phyloP scores from a whole-genome alignment of 2,329 filamentous ascomycete genomes.

The Arthroderma sp. region DNA sequence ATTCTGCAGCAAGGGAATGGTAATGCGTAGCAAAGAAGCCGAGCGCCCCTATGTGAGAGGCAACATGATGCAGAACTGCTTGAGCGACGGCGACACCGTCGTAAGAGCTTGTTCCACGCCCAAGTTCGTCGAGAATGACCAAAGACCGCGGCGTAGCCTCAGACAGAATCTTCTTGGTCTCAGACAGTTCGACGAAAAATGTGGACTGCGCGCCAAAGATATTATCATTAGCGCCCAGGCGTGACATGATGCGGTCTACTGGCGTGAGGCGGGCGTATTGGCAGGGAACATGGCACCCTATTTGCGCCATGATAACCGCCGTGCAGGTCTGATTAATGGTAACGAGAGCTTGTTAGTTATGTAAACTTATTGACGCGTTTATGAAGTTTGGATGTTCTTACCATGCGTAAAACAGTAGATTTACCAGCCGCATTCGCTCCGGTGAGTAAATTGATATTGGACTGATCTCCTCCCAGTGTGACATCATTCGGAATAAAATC shows the following conservation, averaged over 20 bases:
- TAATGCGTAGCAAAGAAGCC: slow-evolving; percentile 99
- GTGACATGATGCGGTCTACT: slow-evolving; percentile 95
- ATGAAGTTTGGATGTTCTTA: slow-evolving; percentile 29
- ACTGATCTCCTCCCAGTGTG: slow-evolving; percentile 61
- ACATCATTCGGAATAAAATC: slow-evolving; percentile 98
- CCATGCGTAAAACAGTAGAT: slow-evolving; percentile 90
- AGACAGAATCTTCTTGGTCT: slow-evolving; percentile 94
- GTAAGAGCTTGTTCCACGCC: slow-evolving; percentile 86
- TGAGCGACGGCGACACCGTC: slow-evolving; percentile 95
- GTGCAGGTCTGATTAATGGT: slow-evolving; percentile 56
- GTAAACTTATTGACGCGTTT: slow-evolving; percentile 1
- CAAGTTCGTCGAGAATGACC: slow-evolving; percentile 92
- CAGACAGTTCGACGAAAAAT: slow-evolving; percentile 93
- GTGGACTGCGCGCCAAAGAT: slow-evolving; percentile 97
- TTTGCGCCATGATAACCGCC: slow-evolving; percentile 93
- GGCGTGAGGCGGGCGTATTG: slow-evolving; percentile 72
- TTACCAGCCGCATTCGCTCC: slow-evolving; percentile 96
- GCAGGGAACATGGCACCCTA: slow-evolving; percentile 85
- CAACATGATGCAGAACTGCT: slow-evolving; percentile 90
- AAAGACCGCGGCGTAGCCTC: slow-evolving; percentile 89
- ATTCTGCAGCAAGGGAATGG: slow-evolving; percentile 84
- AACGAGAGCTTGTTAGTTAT: slow-evolving; percentile 15
- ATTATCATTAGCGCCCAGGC: slow-evolving; percentile 93
- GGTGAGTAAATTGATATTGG: slow-evolving; percentile 83
- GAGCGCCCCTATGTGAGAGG: slow-evolving; percentile 80